These are phyloP conservation scores for Cercospora citrullina DNA, from an alignment of 2,329 filamentous ascomycete genomes.

Conservation along the genomic window DNA sequence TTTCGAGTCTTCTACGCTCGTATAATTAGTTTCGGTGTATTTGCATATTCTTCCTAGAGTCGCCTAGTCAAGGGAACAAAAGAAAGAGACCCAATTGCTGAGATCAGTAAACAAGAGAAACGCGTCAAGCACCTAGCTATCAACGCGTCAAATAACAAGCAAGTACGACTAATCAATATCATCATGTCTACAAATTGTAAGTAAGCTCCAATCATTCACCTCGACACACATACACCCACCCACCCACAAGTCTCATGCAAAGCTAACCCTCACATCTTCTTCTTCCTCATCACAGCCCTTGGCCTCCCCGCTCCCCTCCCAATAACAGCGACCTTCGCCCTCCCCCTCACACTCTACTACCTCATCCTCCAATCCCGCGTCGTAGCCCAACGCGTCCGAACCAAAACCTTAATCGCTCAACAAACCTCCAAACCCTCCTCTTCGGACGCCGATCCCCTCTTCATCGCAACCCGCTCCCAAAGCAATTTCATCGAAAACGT, in stretches of 20 bases:
- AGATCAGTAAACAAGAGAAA: too few relatives aligned
- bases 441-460: constrained; percentile 12
- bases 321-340: constrained; percentile 23
- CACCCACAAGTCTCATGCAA: too few relatives aligned
- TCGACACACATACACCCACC: too few relatives aligned
- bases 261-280: neutral
- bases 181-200: neutral
- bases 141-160: neutral
- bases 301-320: constrained; percentile 18
- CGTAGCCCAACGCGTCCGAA: constrained; percentile 15
- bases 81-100: too few relatives aligned
- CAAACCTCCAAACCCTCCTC: neutral
- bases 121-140: too few relatives aligned
- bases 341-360: constrained; percentile 25
- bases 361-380: constrained; percentile 22
- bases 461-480: constrained; percentile 20
- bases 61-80: neutral
- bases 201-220: neutral
- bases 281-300: neutral
- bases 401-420: constrained; percentile 16
- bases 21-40: neutral
- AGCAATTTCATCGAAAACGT: constrained; percentile 26
- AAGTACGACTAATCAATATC: neutral
- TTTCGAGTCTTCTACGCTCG: neutral
- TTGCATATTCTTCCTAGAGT: too few relatives aligned